These are phyloP conservation scores for Scheffersomyces spartinae DNA, from an alignment of 805 yeast genomes.

Conservation along the genomic window DNA sequence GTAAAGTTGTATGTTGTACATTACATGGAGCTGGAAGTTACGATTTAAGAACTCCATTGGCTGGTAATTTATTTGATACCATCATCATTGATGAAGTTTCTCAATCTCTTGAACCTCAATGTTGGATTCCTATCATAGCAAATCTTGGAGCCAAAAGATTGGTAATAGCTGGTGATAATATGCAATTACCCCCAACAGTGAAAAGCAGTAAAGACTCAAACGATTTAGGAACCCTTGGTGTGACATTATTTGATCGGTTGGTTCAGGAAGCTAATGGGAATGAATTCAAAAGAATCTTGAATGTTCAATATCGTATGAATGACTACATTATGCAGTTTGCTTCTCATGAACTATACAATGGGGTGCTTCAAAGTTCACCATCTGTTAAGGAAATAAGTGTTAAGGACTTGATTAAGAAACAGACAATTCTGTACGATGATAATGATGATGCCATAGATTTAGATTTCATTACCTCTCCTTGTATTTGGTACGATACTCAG, in stretches of 20 bases:
- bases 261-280: slow-evolving; percentile 33
- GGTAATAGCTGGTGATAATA: slow-evolving; percentile 86
- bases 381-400: slow-evolving; percentile 43
- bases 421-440: slow-evolving; percentile 14
- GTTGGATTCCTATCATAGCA: slow-evolving; percentile 84
- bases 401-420: slow-evolving; percentile 36
- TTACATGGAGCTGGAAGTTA: slow-evolving; percentile 80
- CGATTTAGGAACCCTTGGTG: slow-evolving; percentile 37
- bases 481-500: slow-evolving; percentile 86
- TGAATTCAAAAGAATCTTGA: slow-evolving; percentile 43
- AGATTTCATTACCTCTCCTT: no score
- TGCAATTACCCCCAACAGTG: slow-evolving; percentile 85
- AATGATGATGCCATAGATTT: slow-evolving; percentile 46
- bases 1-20: slow-evolving; percentile 71
- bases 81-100: slow-evolving; percentile 92
- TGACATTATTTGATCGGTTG: slow-evolving; percentile 75
- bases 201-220: slow-evolving; percentile 38
- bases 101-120: slow-evolving; percentile 87
- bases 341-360: slow-evolving; percentile 52
- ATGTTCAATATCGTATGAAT: slow-evolving; percentile 86
- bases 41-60: slow-evolving; percentile 44
- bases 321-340: slow-evolving; percentile 67
- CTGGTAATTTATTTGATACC: slow-evolving; percentile 50
- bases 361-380: slow-evolving; percentile 48
- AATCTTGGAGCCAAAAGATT: slow-evolving; percentile 47